These are phyloP conservation scores for Termitomyces eurrhizus DNA, from an alignment of 768 basidiomycete species.

Conservation along the genomic window DNA sequence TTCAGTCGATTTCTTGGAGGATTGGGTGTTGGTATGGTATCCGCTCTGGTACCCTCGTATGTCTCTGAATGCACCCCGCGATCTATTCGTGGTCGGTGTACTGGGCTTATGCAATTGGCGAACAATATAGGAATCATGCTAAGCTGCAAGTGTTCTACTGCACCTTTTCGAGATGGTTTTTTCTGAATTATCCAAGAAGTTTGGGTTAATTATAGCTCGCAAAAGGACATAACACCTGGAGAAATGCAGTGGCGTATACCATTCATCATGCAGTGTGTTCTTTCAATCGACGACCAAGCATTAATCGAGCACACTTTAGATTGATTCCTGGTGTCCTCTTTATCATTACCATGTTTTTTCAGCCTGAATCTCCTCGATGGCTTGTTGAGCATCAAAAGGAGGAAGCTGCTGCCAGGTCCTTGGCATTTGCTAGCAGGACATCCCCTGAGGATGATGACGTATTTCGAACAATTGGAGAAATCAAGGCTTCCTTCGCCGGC, in stretches of 20 bases:
- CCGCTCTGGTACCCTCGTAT: conserved; percentile 47
- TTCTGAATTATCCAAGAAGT: conserved; percentile 20
- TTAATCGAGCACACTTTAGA: conserved; percentile 12
- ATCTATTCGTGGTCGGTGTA: conserved; percentile 46
- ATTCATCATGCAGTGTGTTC: conserved; percentile 39
- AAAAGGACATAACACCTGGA: conserved; percentile 30
- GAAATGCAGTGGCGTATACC: conserved; percentile 52
- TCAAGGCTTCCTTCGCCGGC: conserved; percentile 45
- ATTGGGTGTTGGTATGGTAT: conserved; percentile 54
- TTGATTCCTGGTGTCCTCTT: conserved; percentile 50
- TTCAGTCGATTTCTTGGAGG: conserved; percentile 56
- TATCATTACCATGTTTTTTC: conserved; percentile 39
- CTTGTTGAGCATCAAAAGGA: conserved; percentile 43
- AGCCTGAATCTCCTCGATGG: conserved; percentile 58
- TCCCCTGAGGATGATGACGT: conserved; percentile 31
- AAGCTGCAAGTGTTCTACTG: conserved; percentile 25
- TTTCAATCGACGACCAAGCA: background rate
- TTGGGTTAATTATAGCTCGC: conserved; percentile 46
- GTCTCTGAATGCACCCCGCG: conserved; percentile 48
- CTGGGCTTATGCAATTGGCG: conserved; percentile 37
- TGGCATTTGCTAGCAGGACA: conserved; percentile 32
- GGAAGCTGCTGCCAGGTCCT: conserved; percentile 34
- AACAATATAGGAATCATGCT: conserved; percentile 35
- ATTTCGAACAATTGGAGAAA: conserved; percentile 36
- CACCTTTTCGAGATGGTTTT: background rate